These are phyloP conservation scores for Diutina catenulata DNA, from an alignment of 1,139 yeast species.

Conservation along the genomic window DNA sequence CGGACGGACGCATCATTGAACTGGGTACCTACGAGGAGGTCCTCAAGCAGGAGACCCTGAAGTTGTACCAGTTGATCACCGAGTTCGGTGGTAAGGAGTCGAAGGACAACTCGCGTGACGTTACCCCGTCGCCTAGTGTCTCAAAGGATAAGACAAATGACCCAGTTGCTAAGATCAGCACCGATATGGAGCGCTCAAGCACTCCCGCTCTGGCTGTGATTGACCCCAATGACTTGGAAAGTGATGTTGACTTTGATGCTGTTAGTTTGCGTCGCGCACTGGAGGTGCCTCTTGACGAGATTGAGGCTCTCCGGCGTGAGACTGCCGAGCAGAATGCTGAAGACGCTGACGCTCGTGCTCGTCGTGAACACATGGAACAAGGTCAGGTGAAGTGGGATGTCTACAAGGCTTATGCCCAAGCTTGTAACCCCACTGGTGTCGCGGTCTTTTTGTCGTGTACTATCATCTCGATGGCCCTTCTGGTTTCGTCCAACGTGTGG, in stretches of 20 bases:
- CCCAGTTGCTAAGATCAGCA: constrained; percentile 34
- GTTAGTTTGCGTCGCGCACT: constrained; percentile 62
- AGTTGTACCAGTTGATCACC: constrained; percentile 48
- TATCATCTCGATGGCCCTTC: constrained; percentile 44
- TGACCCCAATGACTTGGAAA: constrained; percentile 17
- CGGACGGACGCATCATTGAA: constrained; percentile 69
- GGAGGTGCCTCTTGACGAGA: constrained; percentile 37
- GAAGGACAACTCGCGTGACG: neutral
- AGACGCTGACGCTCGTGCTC: constrained; percentile 29
- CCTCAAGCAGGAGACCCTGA: constrained; percentile 40
- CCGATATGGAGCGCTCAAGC: constrained; percentile 10
- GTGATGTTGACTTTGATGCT: constrained; percentile 22
- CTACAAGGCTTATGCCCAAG: constrained; percentile 71
- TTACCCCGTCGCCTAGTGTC: no score
- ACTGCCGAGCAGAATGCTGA: constrained; percentile 28
- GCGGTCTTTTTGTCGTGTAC: constrained; percentile 39
- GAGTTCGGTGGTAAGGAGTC: constrained; percentile 50
- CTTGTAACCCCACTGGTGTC: constrained; percentile 74
- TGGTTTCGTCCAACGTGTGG: constrained; percentile 61
- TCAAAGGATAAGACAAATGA: no score
- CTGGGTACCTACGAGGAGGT: constrained; percentile 58
- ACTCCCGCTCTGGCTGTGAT: constrained; percentile 7
- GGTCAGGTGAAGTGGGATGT: constrained; percentile 92
- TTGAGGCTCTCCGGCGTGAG: constrained; percentile 20
- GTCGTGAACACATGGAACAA: constrained; percentile 76